Percentiles rank a stretch among this genome's conserved stretches.
Evolutionary conservation across 768 basidiomycete species (phyloP).

Genomic region (Sutorius australiensis): DNA sequence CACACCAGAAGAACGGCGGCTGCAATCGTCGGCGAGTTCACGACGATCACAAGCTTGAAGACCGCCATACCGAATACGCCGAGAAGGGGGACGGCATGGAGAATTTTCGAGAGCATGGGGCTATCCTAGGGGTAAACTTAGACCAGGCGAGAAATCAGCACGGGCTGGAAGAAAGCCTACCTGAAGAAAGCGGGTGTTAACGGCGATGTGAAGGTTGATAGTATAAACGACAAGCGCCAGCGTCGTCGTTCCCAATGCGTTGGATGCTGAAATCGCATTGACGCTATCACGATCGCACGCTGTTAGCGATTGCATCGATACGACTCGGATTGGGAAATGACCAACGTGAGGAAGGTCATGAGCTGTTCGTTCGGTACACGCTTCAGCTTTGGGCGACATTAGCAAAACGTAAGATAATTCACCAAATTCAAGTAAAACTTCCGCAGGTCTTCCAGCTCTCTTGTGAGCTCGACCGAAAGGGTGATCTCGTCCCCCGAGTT

Average conservation of each 20-base stretch:
- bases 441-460: conserved; percentile 21
- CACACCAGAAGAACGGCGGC: conserved; percentile 21
- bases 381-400: neutral
- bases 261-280: conserved; percentile 21
- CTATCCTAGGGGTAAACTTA: conserved; percentile 5
- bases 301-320: neutral
- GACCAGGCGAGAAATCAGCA: neutral
- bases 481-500: conserved; percentile 1
- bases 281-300: conserved; percentile 10
- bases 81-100: conserved; percentile 26
- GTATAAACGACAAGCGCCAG: conserved; percentile 29
- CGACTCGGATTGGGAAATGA: neutral
- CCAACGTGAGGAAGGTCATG: conserved; percentile 27
- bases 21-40: conserved; percentile 21
- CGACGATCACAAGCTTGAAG: conserved; percentile 14
- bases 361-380: conserved; percentile 14
- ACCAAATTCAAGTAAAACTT: conserved; percentile 23
- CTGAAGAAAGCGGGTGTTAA: conserved; percentile 14
- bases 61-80: conserved; percentile 22
- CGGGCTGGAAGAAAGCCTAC: conserved; percentile 7
- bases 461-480: conserved; percentile 12
- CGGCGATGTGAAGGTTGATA: conserved; percentile 25
- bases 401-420: neutral
- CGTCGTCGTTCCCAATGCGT: conserved; percentile 15
- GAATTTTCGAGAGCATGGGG: conserved; percentile 12